Evolutionary conservation across 2,329 filamentous ascomycete genomes (phyloP), one percentile per base, ranked within the genome.

Genomic region (Fusarium sp.): DNA sequence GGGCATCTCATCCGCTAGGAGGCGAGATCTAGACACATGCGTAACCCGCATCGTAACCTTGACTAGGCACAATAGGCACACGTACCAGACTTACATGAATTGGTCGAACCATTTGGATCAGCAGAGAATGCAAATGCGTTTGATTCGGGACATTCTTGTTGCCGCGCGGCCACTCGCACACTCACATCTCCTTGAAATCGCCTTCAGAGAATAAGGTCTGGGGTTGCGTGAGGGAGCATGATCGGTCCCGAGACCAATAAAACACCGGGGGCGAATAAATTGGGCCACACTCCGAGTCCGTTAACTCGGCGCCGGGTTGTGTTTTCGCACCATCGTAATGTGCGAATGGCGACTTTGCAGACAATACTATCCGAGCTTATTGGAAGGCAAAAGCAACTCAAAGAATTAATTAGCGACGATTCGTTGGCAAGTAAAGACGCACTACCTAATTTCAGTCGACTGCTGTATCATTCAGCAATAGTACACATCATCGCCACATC

Each of bases 161-260:
- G 76, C 76, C 76, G 76, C 76, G 76, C 76, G 76, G 70, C 69
- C 71, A 71, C 62, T 59, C 33, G 42, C 66, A 54, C 64, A 68
- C 28, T 43, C 37, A 13, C 25, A 23, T 10, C 23, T 52, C 7
- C 13, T 60, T 43, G 21, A 44, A 49, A 65, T 65, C 46, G 67
- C 67, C 67, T 54, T 47, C 42, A 46, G n/a, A 38, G 23, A 33
- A 42, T 32, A 28, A 69, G 44, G 44, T 59, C 66, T 53, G 49
- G 59, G 59, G 52, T 54, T 60, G 64, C 19, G 30, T 33, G 33
- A 68, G 42, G 38, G 42, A 54, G 63, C 25, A 52, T 53, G 49
- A 63, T 69, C 75, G 74, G 75, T 65, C 75, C 75, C 72, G 74
- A 70, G 52, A 57, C 65, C 69, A 67, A 75, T 74, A 67, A 54